Conservation (phyloP, 192 early-diverging fungal genomes). For the Glomus cerebriforme region DNA sequence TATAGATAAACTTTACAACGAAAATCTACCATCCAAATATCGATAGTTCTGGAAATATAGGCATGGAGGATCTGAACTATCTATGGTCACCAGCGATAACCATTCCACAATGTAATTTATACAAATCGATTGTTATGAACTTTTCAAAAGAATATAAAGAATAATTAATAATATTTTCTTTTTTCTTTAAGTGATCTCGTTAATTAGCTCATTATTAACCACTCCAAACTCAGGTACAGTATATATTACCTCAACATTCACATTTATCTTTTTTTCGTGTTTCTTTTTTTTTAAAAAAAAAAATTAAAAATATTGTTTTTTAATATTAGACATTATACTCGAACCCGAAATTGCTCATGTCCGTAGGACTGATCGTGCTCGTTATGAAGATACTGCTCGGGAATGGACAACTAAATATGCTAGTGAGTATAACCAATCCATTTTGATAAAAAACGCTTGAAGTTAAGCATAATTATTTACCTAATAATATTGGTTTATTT, state of each 20-base stretch:
- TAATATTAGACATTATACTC: too few relatives aligned
- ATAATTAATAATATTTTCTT: too few relatives aligned
- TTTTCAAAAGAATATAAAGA: too few relatives aligned
- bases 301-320: too few relatives aligned
- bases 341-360: constrained; percentile 45
- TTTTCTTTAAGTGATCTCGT: neutral
- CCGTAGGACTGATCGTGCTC: constrained; percentile 89
- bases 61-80: constrained; percentile 95
- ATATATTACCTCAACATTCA: too few relatives aligned
- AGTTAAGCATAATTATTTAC: too few relatives aligned
- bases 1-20: constrained; percentile 50
- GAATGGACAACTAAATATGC: constrained; percentile 95
- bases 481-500: too few relatives aligned
- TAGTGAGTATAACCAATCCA: constrained; percentile 46
- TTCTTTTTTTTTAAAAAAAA: too few relatives aligned
- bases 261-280: too few relatives aligned
- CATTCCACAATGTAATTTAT: neutral
- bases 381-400: constrained; percentile 84
- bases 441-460: too few relatives aligned
- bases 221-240: neutral
- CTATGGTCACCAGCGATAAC: constrained; percentile 95
- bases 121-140: too few relatives aligned
- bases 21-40: constrained; percentile 99
- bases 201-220: neutral
- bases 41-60: constrained; percentile 96